Evolutionary conservation across 345 rosid genomes (phyloP).

Genomic region (Gossypium longicalyx): DNA sequence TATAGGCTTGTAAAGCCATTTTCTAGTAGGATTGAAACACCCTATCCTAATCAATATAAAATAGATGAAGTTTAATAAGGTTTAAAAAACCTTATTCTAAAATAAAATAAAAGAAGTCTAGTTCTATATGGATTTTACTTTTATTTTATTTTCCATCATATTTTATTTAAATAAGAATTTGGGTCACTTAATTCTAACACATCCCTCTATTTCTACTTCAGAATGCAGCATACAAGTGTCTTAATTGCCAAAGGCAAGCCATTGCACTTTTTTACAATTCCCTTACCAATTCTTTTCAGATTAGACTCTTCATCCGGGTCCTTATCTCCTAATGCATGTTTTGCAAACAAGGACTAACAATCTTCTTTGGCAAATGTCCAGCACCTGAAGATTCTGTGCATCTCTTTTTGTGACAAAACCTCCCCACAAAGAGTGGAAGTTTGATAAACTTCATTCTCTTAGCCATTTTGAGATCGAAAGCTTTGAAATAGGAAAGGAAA

Average conservation of each 20-base stretch:
- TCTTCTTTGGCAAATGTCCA: conserved; percentile 12
- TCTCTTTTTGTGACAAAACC: conserved; percentile 16
- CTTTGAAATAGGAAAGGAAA: background rate
- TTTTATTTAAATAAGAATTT: too few relatives aligned
- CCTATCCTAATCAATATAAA: too few relatives aligned
- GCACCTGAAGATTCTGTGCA: background rate
- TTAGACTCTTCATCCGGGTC: too few relatives aligned
- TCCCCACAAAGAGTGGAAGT: background rate
- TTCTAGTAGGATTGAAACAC: too few relatives aligned
- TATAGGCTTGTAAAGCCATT: too few relatives aligned
- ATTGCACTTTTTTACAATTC: background rate
- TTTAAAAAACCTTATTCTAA: too few relatives aligned
- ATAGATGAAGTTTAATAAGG: too few relatives aligned
- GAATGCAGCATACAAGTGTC: background rate
- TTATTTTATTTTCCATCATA: too few relatives aligned
- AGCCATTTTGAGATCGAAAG: conserved; percentile 13
- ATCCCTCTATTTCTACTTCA: background rate
- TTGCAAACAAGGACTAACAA: conserved; percentile 31
- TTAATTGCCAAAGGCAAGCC: background rate
- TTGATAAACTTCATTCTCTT: conserved; percentile 7
- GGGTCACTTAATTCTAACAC: too few relatives aligned
- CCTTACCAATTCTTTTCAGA: background rate
- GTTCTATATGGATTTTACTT: too few relatives aligned
- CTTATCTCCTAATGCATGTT: conserved; percentile 17
- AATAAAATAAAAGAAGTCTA: too few relatives aligned